Evolutionary conservation across 1,139 yeast genomes (phyloP).

Genomic region (Magnusiomyces paraingens): DNA sequence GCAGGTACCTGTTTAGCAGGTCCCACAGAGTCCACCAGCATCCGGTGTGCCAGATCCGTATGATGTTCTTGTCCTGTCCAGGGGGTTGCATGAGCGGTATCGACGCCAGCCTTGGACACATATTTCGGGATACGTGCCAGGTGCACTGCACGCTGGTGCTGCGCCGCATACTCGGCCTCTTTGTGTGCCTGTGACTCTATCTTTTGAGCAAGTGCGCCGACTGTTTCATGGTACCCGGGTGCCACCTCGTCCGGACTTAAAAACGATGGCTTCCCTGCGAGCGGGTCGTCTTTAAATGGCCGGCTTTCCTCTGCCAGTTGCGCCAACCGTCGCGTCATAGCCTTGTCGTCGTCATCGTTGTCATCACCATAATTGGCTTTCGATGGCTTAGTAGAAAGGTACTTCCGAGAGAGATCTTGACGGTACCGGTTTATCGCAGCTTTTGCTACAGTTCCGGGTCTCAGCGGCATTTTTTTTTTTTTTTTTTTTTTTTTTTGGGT

Average conservation of each 20-base stretch:
- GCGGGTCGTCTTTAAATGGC: constrained; percentile 34
- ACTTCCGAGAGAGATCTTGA: not conserved
- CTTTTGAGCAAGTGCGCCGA: constrained; percentile 21
- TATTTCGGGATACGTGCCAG: constrained; percentile 36
- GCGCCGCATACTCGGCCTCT: constrained; percentile 21
- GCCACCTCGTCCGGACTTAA: constrained; percentile 1
- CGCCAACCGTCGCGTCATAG: constrained; percentile 35
- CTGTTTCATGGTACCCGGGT: constrained; percentile 19
- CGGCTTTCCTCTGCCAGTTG: constrained; percentile 40
- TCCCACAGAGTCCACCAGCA: constrained; percentile 57
- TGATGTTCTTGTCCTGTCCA: constrained; percentile 64
- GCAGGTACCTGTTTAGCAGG: constrained; percentile 32
- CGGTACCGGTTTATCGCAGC: no score
- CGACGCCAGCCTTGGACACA: constrained; percentile 48
- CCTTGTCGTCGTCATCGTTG: constrained; percentile 28
- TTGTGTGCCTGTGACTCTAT: constrained; percentile 17
- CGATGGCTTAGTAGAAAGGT: not conserved
- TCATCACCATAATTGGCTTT: not conserved
- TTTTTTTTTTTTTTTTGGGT: no score
- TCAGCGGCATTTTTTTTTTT: no score
- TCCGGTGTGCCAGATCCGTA: constrained; percentile 49
- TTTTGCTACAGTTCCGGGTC: no score
- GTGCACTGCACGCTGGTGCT: constrained; percentile 38
- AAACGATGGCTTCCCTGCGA: constrained; percentile 20
- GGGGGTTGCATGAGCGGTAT: constrained; percentile 49